Evolutionary conservation across 2,329 filamentous ascomycete genomes (phyloP), one percentile per base, ranked within the genome.

Genomic region (Ascochyta clinopodiicola): DNA sequence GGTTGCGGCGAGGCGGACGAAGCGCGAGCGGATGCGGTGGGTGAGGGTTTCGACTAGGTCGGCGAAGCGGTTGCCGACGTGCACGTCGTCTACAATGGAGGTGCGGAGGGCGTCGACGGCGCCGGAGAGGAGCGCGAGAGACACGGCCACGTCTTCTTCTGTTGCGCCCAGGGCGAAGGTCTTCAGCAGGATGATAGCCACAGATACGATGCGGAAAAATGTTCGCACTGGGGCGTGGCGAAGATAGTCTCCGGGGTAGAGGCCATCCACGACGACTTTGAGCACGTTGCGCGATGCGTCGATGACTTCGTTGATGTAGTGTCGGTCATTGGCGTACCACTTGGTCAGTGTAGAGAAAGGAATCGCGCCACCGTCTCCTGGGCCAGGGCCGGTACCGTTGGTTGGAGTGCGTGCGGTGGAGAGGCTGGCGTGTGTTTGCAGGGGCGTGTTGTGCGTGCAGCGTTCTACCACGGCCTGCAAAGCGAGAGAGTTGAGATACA

Each of bases 391-490:
- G 25, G 48, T 46, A 4, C 60, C 63, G 6, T 72, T 67, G 44
- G 56, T 51, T 19, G 71, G 53, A 5, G 42, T 36, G 64, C 52
- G 40, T 59, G 51, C 66, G 65, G 40, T 71, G 67, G 8, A 66
- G 2, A 66, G 67, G 35, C 64, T 72, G 40, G 64, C 76, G 63
- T 64, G 71, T 40, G 67, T 68, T 44, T 73, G 74, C 32, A 70
- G 70, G 54, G 64, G 75, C 2, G 88, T 87, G 61, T 93, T 89
- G 57, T 84, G 92, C 6, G 92, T 94, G 77, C 91, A 96, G 57
- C 93, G 86, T 76, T 97, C 94, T 6, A 98, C 92, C 3, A 98
- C 92, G 21, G 95, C 95, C 77, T 99, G 95, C 2, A 99, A 80
- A 2, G 93, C 93, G 2, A 99, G 82, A 0, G 93, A 96, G 74